Conservation (phyloP, 176 grass and related monocot species). For the Pontederia paniculata region DNA sequence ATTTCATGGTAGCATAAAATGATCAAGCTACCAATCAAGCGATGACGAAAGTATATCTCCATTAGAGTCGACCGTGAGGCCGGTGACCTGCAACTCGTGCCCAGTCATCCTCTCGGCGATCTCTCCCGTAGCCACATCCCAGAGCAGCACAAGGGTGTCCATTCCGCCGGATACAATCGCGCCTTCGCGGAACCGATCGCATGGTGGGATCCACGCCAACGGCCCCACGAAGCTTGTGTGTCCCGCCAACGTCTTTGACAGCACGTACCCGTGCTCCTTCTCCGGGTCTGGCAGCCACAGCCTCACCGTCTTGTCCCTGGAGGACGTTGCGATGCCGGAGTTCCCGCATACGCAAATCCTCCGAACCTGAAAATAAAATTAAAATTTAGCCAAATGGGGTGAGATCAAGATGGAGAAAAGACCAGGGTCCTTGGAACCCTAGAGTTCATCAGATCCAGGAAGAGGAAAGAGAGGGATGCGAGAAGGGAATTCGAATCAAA, state of each 20-base stretch:
- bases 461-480: constrained; percentile 27
- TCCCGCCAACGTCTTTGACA: constrained; percentile 65
- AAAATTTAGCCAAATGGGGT: not conserved
- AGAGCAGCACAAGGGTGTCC: constrained; percentile 68
- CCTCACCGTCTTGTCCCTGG: constrained; percentile 58
- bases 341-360: constrained; percentile 87
- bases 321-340: constrained; percentile 70
- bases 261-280: constrained; percentile 40
- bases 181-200: constrained; percentile 62
- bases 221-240: constrained; percentile 88
- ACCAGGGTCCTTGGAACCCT: not conserved
- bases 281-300: constrained; percentile 54
- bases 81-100: constrained; percentile 76
- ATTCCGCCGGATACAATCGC: constrained; percentile 84
- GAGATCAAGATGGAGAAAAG: not conserved
- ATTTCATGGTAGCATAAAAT: not conserved
- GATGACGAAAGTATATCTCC: constrained; percentile 93
- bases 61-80: constrained; percentile 66
- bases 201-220: constrained; percentile 65
- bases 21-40: constrained; percentile 61
- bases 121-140: constrained; percentile 63
- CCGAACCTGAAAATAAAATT: constrained; percentile 48
- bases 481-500: not conserved
- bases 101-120: constrained; percentile 62
- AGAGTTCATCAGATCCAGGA: constrained; percentile 21